Conservation (phyloP, 768 basidiomycete species). For the Russula griseocarnosa region DNA sequence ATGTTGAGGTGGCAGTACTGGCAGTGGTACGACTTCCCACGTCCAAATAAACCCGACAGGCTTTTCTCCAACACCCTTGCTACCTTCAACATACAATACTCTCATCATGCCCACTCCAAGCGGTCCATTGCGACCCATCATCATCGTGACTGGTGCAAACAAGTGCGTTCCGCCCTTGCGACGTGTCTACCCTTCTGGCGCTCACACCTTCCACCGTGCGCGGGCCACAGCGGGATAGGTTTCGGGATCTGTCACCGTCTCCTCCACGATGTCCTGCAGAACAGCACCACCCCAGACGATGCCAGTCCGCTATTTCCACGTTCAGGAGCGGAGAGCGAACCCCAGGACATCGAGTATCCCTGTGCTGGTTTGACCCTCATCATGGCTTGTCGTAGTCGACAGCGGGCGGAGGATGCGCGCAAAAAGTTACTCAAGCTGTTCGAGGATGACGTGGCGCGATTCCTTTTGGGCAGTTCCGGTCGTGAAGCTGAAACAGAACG, state of each 20-base stretch:
- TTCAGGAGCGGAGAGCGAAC: constrained; percentile 24
- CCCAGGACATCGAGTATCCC: constrained; percentile 28
- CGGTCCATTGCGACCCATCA: constrained; percentile 29
- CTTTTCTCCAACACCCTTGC: too few species aligned
- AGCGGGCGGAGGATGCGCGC: constrained; percentile 60
- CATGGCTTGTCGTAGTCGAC: constrained; percentile 70
- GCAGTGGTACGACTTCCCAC: too few species aligned
- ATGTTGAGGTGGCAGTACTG: too few species aligned
- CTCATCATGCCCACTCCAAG: constrained; percentile 1
- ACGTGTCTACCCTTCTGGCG: too few species aligned
- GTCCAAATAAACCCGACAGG: too few species aligned
- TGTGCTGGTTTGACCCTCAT: constrained; percentile 66
- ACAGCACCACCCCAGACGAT: constrained; percentile 43
- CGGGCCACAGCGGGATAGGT: constrained; percentile 62
- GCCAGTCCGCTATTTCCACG: constrained; percentile 44
- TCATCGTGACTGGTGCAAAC: constrained; percentile 39
- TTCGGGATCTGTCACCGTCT: constrained; percentile 80
- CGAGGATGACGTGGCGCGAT: constrained; percentile 48
- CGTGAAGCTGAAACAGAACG: constrained; percentile 39
- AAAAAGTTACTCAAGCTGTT: constrained; percentile 49
- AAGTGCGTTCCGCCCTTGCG: constrained; percentile 29
- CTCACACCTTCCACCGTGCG: not conserved
- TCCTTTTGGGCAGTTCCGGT: constrained; percentile 32
- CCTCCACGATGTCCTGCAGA: constrained; percentile 58
- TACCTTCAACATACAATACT: not conserved